These are phyloP conservation scores for Taiwanofungus camphoratus DNA, from an alignment of 1,284 basidiomycete species.

Conservation along the genomic window DNA sequence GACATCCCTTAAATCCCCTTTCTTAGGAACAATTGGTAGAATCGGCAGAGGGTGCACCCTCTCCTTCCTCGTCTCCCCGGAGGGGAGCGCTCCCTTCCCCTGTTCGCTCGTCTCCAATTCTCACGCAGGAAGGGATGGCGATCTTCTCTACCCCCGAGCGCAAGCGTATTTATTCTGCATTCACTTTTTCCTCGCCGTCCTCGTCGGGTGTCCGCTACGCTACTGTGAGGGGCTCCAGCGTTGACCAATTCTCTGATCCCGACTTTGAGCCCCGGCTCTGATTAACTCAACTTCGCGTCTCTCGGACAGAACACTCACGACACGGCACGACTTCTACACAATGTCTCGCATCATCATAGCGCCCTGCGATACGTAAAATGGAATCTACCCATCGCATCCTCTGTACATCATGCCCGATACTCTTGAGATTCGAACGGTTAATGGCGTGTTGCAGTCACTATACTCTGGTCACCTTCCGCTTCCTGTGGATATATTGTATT, in stretches of 20 bases:
- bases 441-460: too few species aligned
- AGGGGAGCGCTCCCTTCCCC: constrained; percentile 7
- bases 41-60: constrained; percentile 7
- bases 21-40: constrained; percentile 1
- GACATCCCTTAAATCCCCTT: neutral
- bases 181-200: constrained; percentile 70
- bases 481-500: too few species aligned
- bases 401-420: too few species aligned
- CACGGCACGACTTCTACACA: too few species aligned
- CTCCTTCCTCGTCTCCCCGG: constrained; percentile 8
- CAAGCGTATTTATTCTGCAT: constrained; percentile 62
- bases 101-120: neutral
- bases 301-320: too few species aligned
- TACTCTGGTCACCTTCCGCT: too few species aligned
- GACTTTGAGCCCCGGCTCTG: neutral
- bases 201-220: constrained; percentile 47
- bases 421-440: too few species aligned
- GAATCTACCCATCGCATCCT: too few species aligned
- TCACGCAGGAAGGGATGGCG: constrained; percentile 1
- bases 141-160: constrained; percentile 66
- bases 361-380: too few species aligned
- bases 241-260: constrained; percentile 21
- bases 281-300: too few species aligned
- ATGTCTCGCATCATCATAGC: too few species aligned
- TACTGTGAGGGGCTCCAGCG: constrained; percentile 17